Evolutionary conservation across 306 rosid species (phyloP).

Genomic region (Dicorynia guianensis): DNA sequence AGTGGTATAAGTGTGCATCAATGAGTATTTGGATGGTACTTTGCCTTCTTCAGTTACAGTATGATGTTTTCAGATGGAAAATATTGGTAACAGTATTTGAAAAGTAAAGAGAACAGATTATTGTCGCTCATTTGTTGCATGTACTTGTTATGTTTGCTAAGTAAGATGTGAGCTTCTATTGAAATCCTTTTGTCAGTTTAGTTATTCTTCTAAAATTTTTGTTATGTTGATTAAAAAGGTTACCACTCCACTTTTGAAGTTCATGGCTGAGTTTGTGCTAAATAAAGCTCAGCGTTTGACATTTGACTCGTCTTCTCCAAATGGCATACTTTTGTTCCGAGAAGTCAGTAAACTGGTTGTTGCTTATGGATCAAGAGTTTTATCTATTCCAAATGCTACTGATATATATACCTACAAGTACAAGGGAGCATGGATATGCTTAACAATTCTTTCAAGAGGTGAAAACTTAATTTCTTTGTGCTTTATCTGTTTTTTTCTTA

Average conservation of each 20-base stretch:
- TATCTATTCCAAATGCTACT: conserved; percentile 85
- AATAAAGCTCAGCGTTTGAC: conserved; percentile 99
- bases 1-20: conserved; percentile 21
- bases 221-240: conserved; percentile 60
- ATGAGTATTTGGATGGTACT: neutral
- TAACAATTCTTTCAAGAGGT: conserved; percentile 87
- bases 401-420: conserved; percentile 90
- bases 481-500: conserved; percentile 16
- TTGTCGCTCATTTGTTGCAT: neutral
- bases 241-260: conserved; percentile 94
- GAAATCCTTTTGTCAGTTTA: conserved; percentile 12
- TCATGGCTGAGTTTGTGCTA: conserved; percentile 94
- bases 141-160: neutral
- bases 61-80: neutral
- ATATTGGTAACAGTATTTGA: neutral
- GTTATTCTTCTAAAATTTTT: conserved; percentile 11
- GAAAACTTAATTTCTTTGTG: conserved; percentile 39
- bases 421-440: conserved; percentile 97
- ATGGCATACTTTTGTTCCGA: conserved; percentile 98
- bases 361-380: conserved; percentile 93
- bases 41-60: neutral
- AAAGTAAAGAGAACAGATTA: too few species aligned
- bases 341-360: conserved; percentile 97
- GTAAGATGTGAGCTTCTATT: neutral
- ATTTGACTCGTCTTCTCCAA: conserved; percentile 98